Evolutionary conservation across 257 asterid genomes (phyloP).

Genomic region (Solanum sparsipilum): DNA sequence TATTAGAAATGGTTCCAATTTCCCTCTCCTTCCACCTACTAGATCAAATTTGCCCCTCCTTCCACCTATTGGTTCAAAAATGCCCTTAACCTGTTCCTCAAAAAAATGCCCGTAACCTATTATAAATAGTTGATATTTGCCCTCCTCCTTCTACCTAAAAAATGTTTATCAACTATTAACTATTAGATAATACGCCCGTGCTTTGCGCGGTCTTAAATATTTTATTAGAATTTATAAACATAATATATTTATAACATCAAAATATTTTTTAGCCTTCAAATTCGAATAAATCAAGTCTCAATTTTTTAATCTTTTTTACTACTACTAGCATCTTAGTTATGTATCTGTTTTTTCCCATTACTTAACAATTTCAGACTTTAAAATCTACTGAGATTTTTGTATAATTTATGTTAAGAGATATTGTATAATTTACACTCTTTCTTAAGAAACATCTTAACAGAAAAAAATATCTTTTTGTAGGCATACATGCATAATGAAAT

Average conservation of each 20-base stretch:
- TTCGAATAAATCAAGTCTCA: not conserved
- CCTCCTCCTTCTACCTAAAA: not conserved
- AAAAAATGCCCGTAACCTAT: not conserved
- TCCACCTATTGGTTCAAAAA: not conserved
- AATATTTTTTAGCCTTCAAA: not conserved
- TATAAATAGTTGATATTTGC: not conserved
- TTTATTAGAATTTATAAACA: not conserved
- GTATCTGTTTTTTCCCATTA: not conserved
- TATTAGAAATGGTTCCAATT: not conserved
- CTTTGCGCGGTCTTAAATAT: not conserved
- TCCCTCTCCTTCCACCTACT: not conserved
- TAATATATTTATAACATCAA: no score
- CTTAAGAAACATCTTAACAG: not conserved
- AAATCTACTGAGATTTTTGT: not conserved
- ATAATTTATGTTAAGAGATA: not conserved
- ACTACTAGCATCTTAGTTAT: not conserved
- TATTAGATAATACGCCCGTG: not conserved
- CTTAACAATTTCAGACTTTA: not conserved
- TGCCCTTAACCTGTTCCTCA: not conserved
- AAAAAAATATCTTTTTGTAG: not conserved
- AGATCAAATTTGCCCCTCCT: not conserved
- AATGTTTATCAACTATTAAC: not conserved
- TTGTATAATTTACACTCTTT: not conserved
- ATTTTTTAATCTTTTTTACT: not conserved
- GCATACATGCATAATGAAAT: not conserved